Conservation (phyloP, 176 grass and related monocot genomes). For the Oryza glumipatula region DNA sequence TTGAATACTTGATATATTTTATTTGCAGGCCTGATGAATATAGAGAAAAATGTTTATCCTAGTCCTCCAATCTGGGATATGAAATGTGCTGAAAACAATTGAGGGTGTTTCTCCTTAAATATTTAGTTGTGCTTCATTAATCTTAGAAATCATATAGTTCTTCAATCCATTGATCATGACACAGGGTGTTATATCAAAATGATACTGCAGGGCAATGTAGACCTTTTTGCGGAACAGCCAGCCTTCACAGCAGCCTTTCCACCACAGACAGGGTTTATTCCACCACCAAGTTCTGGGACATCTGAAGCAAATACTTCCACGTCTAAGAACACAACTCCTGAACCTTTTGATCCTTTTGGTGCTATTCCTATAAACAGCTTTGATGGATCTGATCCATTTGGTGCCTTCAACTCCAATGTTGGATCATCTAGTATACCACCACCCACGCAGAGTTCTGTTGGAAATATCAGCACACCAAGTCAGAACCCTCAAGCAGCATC, state of each 20-base stretch:
- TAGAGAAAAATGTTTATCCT: neutral
- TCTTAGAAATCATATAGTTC: slow-evolving; percentile 19
- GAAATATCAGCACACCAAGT: slow-evolving; percentile 40
- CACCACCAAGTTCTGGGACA: slow-evolving; percentile 60
- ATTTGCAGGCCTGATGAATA: neutral
- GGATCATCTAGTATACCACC: slow-evolving; percentile 41
- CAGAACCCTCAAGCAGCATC: slow-evolving; percentile 54
- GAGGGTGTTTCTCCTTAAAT: neutral
- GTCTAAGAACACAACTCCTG: slow-evolving; percentile 43
- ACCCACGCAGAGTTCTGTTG: slow-evolving; percentile 42
- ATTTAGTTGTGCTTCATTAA: neutral
- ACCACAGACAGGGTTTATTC: slow-evolving; percentile 39
- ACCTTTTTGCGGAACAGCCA: slow-evolving; percentile 56
- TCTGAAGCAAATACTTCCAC: slow-evolving; percentile 40
- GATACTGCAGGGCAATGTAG: slow-evolving; percentile 60
- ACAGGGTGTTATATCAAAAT: slow-evolving; percentile 28
- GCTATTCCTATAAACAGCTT: slow-evolving; percentile 74
- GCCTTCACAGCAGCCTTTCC: slow-evolving; percentile 59
- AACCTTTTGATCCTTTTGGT: slow-evolving; percentile 89
- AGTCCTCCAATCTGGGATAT: slow-evolving; percentile 10
- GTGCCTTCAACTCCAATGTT: slow-evolving; percentile 60
- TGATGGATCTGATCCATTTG: slow-evolving; percentile 85
- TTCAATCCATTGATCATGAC: slow-evolving; percentile 29
- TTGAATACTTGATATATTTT: slow-evolving; percentile 21
- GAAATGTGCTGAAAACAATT: neutral